Conservation (phyloP, 2,329 filamentous ascomycete species). For the Trichothecium roseum region DNA sequence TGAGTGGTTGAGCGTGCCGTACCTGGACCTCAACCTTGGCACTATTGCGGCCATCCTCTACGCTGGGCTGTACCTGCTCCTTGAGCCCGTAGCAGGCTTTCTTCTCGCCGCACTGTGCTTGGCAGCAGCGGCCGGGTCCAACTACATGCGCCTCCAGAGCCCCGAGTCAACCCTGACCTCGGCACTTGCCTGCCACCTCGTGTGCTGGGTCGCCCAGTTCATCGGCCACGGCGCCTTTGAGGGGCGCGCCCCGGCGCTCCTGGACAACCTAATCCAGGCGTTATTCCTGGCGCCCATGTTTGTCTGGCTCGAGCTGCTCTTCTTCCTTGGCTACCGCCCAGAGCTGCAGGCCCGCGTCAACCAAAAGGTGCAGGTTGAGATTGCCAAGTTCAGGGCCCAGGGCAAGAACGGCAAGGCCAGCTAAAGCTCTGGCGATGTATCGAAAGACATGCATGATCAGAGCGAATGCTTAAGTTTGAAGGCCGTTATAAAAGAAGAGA, state of each 20-base stretch:
- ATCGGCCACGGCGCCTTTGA: slow-evolving; percentile 86
- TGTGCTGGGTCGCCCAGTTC: slow-evolving; percentile 83
- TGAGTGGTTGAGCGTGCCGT: slow-evolving; percentile 55
- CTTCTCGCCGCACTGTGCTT: slow-evolving; percentile 68
- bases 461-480: too few relatives aligned
- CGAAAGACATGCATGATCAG: too few relatives aligned
- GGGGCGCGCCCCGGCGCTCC: slow-evolving; percentile 72
- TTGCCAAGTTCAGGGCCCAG: slow-evolving; percentile 59
- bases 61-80: slow-evolving; percentile 72
- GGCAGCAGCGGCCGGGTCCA: slow-evolving; percentile 61
- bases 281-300: slow-evolving; percentile 91
- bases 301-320: slow-evolving; percentile 91
- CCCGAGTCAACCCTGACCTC: slow-evolving; percentile 37
- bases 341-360: slow-evolving; percentile 77
- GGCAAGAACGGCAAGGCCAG: slow-evolving; percentile 42
- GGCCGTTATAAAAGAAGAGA: too few relatives aligned
- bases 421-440: too few relatives aligned
- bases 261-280: slow-evolving; percentile 88
- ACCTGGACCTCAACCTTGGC: slow-evolving; percentile 55
- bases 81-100: slow-evolving; percentile 86
- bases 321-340: slow-evolving; percentile 79
- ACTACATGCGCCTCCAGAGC: slow-evolving; percentile 57
- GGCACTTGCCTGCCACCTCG: slow-evolving; percentile 58
- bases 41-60: slow-evolving; percentile 59
- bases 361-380: slow-evolving; percentile 62